Evolutionary conservation across 225 moss, liverwort and hornwort genomes (phyloP), one percentile per base, ranked within the genome.

Genomic region (Rhytidiadelphus loreus): DNA sequence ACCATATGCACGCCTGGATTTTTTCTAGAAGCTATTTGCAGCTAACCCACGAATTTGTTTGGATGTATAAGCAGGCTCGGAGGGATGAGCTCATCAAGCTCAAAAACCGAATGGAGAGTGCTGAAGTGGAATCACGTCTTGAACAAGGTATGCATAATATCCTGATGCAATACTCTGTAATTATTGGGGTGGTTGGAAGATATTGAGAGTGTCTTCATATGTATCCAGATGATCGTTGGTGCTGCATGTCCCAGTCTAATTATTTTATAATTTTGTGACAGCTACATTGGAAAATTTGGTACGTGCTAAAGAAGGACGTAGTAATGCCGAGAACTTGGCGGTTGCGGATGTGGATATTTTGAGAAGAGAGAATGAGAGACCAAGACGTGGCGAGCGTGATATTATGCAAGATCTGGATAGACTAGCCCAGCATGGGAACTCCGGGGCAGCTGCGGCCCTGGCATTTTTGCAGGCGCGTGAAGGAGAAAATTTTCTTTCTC

Each of bases 401-500:
- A 84, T 96, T 48, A 16, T 87, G 8, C 48, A 83, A 57, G 94
- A 95, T 7, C 43, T 96, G 33, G 74, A 85, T 23, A 52, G 39
- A 55, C 78, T 71, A 43, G 90, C 82, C 17, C 58, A 20, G 18
- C 55, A 76, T 62, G 74, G 88, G 48, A 84, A 62, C 18, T 29
- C 64, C 43, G 13, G 4, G 11, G 79, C 76, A 66, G 81, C 35
- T 77, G 93, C 90, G 22, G 87, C 93, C 71, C 43, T 85, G 66
- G 83, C 92, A 37, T 85, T 96, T 48, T 25, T 90, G 66, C 87
- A 93, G 59, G 95, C 94, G 32, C 92, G 92, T 88, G 61, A 83
- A 57, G 89, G 68, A 60, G 48, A 59, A 4, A 94, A 92, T 22
- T 94, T 95, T 83, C 88, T 96, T 73, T 92, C 91, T 41, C 88